Evolutionary conservation across 441 rosid genomes (phyloP).

Genomic region (Sinapis alba): DNA sequence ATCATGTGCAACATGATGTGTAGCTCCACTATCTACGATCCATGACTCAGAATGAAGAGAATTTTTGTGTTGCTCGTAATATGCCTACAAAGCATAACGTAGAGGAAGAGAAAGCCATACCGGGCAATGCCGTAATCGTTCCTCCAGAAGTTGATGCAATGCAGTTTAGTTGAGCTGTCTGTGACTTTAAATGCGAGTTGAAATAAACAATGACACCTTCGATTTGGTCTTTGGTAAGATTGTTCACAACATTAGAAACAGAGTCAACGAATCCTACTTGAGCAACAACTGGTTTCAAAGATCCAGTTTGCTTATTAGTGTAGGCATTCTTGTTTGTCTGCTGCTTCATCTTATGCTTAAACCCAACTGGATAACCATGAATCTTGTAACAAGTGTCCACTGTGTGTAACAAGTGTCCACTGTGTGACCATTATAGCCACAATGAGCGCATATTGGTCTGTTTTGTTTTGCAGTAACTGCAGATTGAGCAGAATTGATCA

Average conservation of each 20-base stretch:
- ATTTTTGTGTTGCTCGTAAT: neutral
- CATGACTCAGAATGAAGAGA: neutral
- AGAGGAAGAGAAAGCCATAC: neutral
- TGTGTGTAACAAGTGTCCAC: neutral
- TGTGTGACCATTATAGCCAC: neutral
- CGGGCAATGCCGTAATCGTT: neutral
- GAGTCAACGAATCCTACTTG: neutral
- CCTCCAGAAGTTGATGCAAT: neutral
- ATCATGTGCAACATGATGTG: neutral
- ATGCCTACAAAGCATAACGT: neutral
- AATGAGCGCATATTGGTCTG: neutral
- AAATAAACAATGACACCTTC: neutral
- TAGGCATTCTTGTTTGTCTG: no score
- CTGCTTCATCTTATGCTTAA: no score
- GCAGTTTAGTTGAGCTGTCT: neutral
- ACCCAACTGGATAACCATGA: no score
- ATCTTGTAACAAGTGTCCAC: no score
- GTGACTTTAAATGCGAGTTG: neutral
- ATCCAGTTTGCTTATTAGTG: no score
- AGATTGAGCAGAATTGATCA: neutral
- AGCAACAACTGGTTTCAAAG: neutral
- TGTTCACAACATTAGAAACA: neutral
- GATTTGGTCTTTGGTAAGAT: neutral
- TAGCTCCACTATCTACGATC: neutral
- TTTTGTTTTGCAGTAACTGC: rapidly evolving